Evolutionary conservation across 2,329 filamentous ascomycete species (phyloP), one percentile per base, ranked within the genome.

Genomic region (Zymoseptoria tritici): DNA sequence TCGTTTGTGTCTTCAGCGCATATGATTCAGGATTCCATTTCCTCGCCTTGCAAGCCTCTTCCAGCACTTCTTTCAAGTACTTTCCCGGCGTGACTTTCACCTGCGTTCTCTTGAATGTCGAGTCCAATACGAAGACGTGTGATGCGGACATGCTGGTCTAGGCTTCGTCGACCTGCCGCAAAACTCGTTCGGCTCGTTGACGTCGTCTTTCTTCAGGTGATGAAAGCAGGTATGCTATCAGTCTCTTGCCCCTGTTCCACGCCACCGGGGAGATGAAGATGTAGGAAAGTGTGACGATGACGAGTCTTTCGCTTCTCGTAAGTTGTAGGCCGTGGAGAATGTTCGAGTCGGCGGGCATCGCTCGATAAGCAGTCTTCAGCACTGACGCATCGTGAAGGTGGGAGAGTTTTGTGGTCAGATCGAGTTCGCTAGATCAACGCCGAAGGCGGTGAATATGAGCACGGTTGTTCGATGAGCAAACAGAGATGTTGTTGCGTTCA

Each of bases 31-130:
- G 80, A 60, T 85, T 80, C 31, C 93, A 76, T 61, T 85, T 86
- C 67, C 96, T 83, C 78, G 93, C 96, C 67, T 81, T 80, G 74
- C 93, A 97, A 52, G 93, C 93, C 75, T 97, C 89, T 62, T 90
- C 84, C 19, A 96, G 81, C 1, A 99, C 83, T 71, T 97, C 92
- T 60, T 88, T 88, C 67, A 99, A 78, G 68, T 90, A 88, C 64
- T 87, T 96, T 58, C 83, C 82, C 0, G 91, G 91, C 0, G 82
- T 88, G 58, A 94, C 92, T 75, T 96, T 96, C 75, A 99, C 81
- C 50, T 84, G 89, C 55, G 86, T 84, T 68, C 91, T 84, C 66
- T 89, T 86, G 67, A 92, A 83, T 67, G 90, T 86, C 49, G 88
- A 85, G 73, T 93, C 87, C 65, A 96, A 86, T 57, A 97, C 90